Conservation (phyloP, 108 stramenopile genomes). For the Cyclotella distinguenda region DNA sequence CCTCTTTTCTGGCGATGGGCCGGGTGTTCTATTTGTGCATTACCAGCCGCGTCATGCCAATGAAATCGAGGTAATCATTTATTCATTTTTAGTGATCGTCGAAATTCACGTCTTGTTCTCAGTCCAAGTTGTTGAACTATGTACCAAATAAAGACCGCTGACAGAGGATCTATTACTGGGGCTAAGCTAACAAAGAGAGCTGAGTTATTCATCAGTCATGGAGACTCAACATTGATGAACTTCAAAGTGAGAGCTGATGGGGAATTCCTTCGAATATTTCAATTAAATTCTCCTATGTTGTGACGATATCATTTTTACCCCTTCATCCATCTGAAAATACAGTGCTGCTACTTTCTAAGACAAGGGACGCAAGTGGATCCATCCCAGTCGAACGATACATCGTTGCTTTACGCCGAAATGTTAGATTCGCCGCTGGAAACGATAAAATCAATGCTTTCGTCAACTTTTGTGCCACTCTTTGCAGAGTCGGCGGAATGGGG, state of each 20-base stretch:
- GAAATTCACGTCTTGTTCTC: background rate
- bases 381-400: conserved; percentile 45
- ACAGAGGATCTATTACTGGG: background rate
- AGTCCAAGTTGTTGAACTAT: too few species aligned
- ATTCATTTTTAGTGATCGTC: background rate
- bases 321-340: background rate
- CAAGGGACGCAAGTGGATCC: conserved; percentile 29
- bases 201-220: conserved; percentile 65
- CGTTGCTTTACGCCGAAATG: conserved; percentile 81
- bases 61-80: conserved; percentile 25
- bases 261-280: background rate
- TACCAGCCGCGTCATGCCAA: conserved; percentile 48
- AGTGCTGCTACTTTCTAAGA: conserved; percentile 56
- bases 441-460: conserved; percentile 65
- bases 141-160: too few species aligned
- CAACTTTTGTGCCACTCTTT: conserved; percentile 64
- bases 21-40: conserved; percentile 63
- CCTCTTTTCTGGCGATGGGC: conserved; percentile 64
- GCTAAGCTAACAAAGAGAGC: conserved; percentile 19
- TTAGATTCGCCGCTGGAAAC: conserved; percentile 61
- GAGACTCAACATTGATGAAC: conserved; percentile 47
- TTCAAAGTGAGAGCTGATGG: conserved; percentile 41
- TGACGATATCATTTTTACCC: background rate
- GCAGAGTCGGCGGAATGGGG: conserved; percentile 76
- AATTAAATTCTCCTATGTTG: background rate